These are phyloP conservation scores for Kitagawia praeruptora DNA, from an alignment of 129 eudicot genomes.

Conservation along the genomic window DNA sequence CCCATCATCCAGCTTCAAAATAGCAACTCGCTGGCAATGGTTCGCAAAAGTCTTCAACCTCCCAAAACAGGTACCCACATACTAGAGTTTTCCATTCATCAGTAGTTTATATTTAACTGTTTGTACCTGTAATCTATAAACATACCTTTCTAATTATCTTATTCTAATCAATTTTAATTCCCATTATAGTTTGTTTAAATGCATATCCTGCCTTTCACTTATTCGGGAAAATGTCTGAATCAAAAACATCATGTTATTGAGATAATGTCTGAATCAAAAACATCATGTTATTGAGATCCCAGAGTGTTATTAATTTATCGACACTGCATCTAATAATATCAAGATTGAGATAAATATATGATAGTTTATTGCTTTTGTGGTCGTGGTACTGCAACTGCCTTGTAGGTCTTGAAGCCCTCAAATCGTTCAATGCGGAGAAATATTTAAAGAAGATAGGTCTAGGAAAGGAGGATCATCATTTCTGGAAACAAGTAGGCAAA, in stretches of 20 bases:
- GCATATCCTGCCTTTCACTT: slow-evolving; percentile 12
- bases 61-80: slow-evolving; percentile 27
- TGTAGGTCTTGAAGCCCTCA: neutral
- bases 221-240: slow-evolving; percentile 31
- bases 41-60: slow-evolving; percentile 28
- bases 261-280: no score
- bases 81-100: neutral
- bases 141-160: neutral
- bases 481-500: slow-evolving; percentile 88
- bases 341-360: neutral
- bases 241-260: neutral
- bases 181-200: neutral
- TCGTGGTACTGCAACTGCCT: neutral
- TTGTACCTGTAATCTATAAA: neutral
- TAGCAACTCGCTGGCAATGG: slow-evolving; percentile 18
- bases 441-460: slow-evolving; percentile 64
- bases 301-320: no score
- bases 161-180: neutral
- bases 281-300: neutral
- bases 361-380: no score
- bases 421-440: slow-evolving; percentile 31
- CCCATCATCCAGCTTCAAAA: no score
- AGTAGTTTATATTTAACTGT: neutral
- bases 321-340: neutral
- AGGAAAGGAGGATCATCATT: slow-evolving; percentile 64